Base-by-base conservation (phyloP, 768 basidiomycete species). In the Pisolithus microcarpus region DNA sequence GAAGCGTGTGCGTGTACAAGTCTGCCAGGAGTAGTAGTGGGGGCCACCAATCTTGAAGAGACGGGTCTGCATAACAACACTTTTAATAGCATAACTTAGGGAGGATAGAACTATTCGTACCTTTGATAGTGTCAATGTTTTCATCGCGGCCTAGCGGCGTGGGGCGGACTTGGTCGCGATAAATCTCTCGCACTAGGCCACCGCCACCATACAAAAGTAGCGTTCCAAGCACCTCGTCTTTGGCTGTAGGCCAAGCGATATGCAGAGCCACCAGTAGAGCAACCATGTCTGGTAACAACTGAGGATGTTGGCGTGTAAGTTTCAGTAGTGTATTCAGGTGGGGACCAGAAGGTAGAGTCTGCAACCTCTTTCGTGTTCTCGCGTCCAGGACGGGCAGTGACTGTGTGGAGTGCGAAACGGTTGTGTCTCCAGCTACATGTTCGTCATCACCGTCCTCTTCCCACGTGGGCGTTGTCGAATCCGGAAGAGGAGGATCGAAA, bases 1-100 rank as follows among this genome's bases (percentile, higher is more conserved):
- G 73, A 30, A 98, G 77, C 1, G 84, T 79, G 52, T 94, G 87
- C 2, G 82, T 77, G 66, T 96, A 95, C 10, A 96, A 65, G 46
- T 94, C 85, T 1, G 80, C 76, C 7, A 94, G 77, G 50, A 96
- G 77, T 7, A 97, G 70, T 1, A 98, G 67, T 2, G 87, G 74
- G 0, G 84, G 76, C 81, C 88, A 92, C 9, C 72, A 65, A 0
- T 65, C 23, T 0, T 69, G 70, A 48, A 78, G 68, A 1, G 69
- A 61, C 0, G 75, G 65, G 52, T 83, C 83, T 77, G 50, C 15
- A 49, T 13, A 53, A 6, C 61, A 38, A 55, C 34, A 34, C 36
- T 59, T 39, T 47, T 40, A 2, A 9, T 10, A 34, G 48, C 43
- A n/a, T 5, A 37, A 28, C 5, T 21, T 37, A 52, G 36, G 30